Base-by-base conservation (phyloP, 768 basidiomycete species). In the Mycena pura region DNA sequence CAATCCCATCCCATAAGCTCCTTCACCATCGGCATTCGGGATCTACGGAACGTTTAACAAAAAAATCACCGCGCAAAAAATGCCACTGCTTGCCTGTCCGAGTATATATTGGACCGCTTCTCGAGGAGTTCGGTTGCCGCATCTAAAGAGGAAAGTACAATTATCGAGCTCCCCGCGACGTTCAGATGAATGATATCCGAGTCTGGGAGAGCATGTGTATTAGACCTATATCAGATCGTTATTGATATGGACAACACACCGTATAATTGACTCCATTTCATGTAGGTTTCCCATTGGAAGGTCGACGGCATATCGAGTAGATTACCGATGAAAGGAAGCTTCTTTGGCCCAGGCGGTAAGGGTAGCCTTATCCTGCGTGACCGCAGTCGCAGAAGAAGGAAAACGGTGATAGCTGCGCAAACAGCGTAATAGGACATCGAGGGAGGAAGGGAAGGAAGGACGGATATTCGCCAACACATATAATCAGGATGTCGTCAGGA, bases 251-350 rank as follows among this genome's bases (percentile, higher is more conserved):
- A 3, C 17, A 36, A 28, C 4, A 67, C 72, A 78, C 80, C 70
- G 55, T 77, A 76, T 58, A 72, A 66, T 6, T 75, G 69, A 38
- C 77, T 73, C 80, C 79, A 81, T 22, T 69, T 63, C 6, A 76
- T 72, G 60, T 77, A 82, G 0, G 73, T 74, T 29, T 66, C 67
- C 68, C 78, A 77, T 46, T 77, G 77, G 32, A 74, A 66, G 15
- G 69, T 69, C 39, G 73, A 67, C 11, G 80, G 80, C 17, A 82
- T 46, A 40, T 81, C 74, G 28, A 73, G 57, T 11, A 80, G 63
- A 64, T 80, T 80, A 17, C 80, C 80, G n/a, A 79, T 62, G 17
- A 82, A 31, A 10, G 78, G 77, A 29, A 74, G 66, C n/a, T 73
- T 73, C 39, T 62, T 75, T 3, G 80, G 80, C 14, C 80, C 80